Base-by-base conservation (phyloP, 495 filamentous ascomycete genomes). In the Podospora conica region DNA sequence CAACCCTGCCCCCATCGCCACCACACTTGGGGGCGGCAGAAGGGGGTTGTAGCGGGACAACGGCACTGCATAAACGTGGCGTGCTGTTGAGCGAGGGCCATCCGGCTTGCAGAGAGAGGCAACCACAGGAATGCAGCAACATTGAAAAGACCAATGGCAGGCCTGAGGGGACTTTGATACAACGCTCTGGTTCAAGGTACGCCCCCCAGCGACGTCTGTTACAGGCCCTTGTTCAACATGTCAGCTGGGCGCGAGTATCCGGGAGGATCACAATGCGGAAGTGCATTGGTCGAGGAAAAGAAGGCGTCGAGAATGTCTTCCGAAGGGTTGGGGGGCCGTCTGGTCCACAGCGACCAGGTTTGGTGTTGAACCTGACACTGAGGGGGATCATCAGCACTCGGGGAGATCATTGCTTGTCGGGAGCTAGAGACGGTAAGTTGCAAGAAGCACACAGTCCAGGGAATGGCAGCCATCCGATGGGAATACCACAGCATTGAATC, bases 141-240 rank as follows among this genome's bases (percentile, higher is more conserved):
- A n/a, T n/a, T n/a, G n/a, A n/a, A n/a, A 33, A 12, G 23, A 23
- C 62, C 29, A 62, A 58, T 40, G 60, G 28, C 31, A 20, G 33
- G 15, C 53, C 12, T 24, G 25, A 21, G 18, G 24, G 23, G 24
- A 63, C n/a, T 25, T 60, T 68, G 66, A 64, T 68, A 61, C 66
- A 40, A 28, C 55, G 57, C 61, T 61, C 61, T 55, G 61, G 63
- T 64, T 40, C 61, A 20, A 54, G 60, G 60, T 31, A 63, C 29
- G 55, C 9, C 29, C 29, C 40, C 40, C 40, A 48, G 63, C 12
- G 55, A 9, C 15, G 20, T 60, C 25, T 66, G 65, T 62, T 58
- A 23, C 53, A 60, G 65, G 55, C 27, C 56, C 25, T n/a, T 29
- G 65, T 60, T 21, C 29, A 58, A 48, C 31, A 53, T 54, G 7